phyloP scores from a whole-genome alignment of 2,329 filamentous ascomycete genomes.

The Hortaea sp. region DNA sequence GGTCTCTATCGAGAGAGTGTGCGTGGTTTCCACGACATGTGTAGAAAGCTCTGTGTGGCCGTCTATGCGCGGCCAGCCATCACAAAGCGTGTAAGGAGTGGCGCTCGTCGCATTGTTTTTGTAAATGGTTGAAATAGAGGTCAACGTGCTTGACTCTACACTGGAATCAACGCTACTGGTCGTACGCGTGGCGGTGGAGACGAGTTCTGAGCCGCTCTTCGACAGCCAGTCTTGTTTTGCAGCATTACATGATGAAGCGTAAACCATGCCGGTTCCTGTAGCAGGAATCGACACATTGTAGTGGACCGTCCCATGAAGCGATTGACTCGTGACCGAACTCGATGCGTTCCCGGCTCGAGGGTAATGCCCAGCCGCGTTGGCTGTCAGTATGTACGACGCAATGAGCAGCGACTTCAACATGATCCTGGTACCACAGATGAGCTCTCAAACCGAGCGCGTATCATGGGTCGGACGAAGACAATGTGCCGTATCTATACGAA shows the following conservation, averaged over 20 bases:
- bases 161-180: background rate
- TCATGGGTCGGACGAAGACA: no score
- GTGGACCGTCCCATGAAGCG: background rate
- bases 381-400: background rate
- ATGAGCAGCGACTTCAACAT: background rate
- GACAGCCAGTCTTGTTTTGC: constrained; percentile 1
- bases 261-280: background rate
- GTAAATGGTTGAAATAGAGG: background rate
- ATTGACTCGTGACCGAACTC: background rate
- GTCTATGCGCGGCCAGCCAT: constrained; percentile 13
- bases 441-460: no score
- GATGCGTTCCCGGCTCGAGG: background rate
- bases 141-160: background rate
- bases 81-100: constrained; percentile 14
- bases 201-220: background rate
- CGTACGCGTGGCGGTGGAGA: background rate
- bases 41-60: constrained; percentile 7
- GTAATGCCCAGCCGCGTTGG: background rate
- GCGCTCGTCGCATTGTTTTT: background rate
- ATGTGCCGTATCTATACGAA: no score
- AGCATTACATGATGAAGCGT: constrained; percentile 2
- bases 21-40: background rate
- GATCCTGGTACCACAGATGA: no score
- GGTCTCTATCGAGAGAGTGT: background rate
- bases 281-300: background rate